phyloP scores from a whole-genome alignment of 2,329 filamentous ascomycete genomes.

The Pestalotiopsis sp. region DNA sequence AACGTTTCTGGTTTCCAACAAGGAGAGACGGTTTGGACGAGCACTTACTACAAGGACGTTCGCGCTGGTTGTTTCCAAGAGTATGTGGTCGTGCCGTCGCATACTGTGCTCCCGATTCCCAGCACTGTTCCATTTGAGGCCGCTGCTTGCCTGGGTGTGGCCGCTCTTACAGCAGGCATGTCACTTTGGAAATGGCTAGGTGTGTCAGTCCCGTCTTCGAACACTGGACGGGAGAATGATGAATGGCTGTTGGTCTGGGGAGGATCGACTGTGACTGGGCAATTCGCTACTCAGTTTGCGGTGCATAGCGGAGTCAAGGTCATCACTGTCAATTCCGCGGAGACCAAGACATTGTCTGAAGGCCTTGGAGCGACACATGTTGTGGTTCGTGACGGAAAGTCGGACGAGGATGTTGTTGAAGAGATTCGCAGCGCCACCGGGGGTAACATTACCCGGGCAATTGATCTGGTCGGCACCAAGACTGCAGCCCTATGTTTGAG shows the following conservation, averaged over 20 bases:
- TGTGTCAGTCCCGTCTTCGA: slow-evolving; percentile 27
- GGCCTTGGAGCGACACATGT: slow-evolving; percentile 35
- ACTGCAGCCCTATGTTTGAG: slow-evolving; percentile 33
- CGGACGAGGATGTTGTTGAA: slow-evolving; percentile 31
- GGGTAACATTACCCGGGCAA: slow-evolving; percentile 33
- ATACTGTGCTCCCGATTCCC: slow-evolving; percentile 43
- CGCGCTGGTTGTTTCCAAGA: slow-evolving; percentile 45
- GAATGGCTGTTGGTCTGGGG: slow-evolving; percentile 41
- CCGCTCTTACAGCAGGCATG: slow-evolving; percentile 42
- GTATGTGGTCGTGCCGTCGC: slow-evolving; percentile 40
- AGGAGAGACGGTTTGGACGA: slow-evolving; percentile 37
- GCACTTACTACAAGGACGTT: slow-evolving; percentile 43
- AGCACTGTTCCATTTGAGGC: slow-evolving; percentile 31
- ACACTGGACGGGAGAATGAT: slow-evolving; percentile 19
- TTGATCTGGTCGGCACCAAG: slow-evolving; percentile 39
- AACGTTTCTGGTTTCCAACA: slow-evolving; percentile 24
- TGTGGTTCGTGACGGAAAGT: slow-evolving; percentile 35
- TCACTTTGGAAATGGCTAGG: slow-evolving; percentile 43
- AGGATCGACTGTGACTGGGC: slow-evolving; percentile 42
- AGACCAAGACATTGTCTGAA: slow-evolving; percentile 30
- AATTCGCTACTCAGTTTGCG: slow-evolving; percentile 43
- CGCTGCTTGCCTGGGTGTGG: slow-evolving; percentile 42
- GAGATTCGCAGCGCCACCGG: slow-evolving; percentile 30
- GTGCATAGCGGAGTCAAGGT: slow-evolving; percentile 34
- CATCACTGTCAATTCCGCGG: slow-evolving; percentile 36